phyloP scores from a whole-genome alignment of 768 basidiomycete species.

The Xerocomellus chrysenteron region DNA sequence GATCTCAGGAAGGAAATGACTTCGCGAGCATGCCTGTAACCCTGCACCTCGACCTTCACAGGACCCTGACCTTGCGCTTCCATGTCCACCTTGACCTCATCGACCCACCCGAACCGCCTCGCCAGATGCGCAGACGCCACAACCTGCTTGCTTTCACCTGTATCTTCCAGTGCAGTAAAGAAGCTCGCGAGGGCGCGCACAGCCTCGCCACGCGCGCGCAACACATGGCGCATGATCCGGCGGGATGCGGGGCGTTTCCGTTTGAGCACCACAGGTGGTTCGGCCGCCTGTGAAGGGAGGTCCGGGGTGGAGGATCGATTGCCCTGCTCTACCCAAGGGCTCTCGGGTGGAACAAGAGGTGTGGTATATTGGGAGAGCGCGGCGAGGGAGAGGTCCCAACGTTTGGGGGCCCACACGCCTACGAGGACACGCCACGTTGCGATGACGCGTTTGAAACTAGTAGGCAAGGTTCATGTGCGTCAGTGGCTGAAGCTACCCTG shows the following conservation, averaged over 20 bases:
- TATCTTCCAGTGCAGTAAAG: constrained; percentile 60
- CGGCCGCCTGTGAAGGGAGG: constrained; percentile 27
- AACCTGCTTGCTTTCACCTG: constrained; percentile 46
- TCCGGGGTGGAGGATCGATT: constrained; percentile 33
- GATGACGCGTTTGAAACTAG: constrained; percentile 78
- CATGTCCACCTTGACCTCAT: constrained; percentile 30
- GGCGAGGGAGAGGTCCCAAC: constrained; percentile 76
- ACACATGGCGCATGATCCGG: constrained; percentile 83
- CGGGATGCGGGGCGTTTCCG: constrained; percentile 66
- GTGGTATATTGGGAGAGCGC: constrained; percentile 73
- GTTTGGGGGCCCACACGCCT: constrained; percentile 88
- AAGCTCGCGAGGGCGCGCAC: constrained; percentile 71
- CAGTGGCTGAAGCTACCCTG: constrained; percentile 19
- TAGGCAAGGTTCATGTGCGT: constrained; percentile 16
- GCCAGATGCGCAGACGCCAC: constrained; percentile 51
- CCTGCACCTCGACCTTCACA: constrained; percentile 32
- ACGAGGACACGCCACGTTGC: constrained; percentile 97
- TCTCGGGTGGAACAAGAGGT: constrained; percentile 63
- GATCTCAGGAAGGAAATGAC: constrained; percentile 67
- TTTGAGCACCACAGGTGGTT: constrained; percentile 38
- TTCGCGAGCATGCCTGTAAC: constrained; percentile 68
- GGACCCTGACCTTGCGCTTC: constrained; percentile 27
- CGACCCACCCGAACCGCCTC: constrained; percentile 38
- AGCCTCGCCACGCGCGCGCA: constrained; percentile 83
- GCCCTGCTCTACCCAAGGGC: constrained; percentile 64